Evolutionary conservation across 768 basidiomycete species (phyloP), one percentile per base, ranked within the genome.

Genomic region (Scleroderma bovista): DNA sequence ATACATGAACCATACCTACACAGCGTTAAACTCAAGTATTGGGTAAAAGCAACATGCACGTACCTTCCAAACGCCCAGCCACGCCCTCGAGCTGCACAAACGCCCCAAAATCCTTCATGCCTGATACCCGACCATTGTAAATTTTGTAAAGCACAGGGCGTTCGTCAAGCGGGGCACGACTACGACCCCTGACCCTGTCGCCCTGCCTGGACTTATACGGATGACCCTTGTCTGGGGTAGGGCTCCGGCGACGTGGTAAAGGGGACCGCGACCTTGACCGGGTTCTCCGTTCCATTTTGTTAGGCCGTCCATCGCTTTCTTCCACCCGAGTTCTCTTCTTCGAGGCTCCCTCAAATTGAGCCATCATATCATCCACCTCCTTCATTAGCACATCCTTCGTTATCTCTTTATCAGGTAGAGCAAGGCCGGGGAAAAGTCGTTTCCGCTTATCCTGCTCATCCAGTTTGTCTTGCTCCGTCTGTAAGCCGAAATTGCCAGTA

Each of bases 1-100:
- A 95, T 56, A 98, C 85, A 66, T 98, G 96, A 20, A 98, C 90
- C 85, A 99, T 83, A n/a, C 95, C 95, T 97, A 51, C 16, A 53
- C 6, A 3, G 15, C 5, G 24, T 43, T 23, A 26, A 22, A 1
- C 41, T n/a, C 2, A n/a, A 7, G 24, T 4, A 43, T 22, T 10
- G 26, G 8, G 19, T n/a, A 3, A 17, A 13, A 13, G 7, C 16
- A 29, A 7, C 39, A 10, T n/a, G 11, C 43, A 67, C 82, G 55
- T 70, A 93, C 95, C 96, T 77, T 99, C 95, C 9, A 79, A 84
- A 23, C 93, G 75, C 11, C 93, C 93, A 13, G 72, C 69, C 42
- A 98, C 71, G 24, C 95, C 95, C 54, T 99, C 94, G 6, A 99
- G 68, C 29, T 79, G 78, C 36, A 96, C 86, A 60, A 99, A 99